Evolutionary conservation across 768 basidiomycete species (phyloP).

Genomic region (Termitomyces sp.): DNA sequence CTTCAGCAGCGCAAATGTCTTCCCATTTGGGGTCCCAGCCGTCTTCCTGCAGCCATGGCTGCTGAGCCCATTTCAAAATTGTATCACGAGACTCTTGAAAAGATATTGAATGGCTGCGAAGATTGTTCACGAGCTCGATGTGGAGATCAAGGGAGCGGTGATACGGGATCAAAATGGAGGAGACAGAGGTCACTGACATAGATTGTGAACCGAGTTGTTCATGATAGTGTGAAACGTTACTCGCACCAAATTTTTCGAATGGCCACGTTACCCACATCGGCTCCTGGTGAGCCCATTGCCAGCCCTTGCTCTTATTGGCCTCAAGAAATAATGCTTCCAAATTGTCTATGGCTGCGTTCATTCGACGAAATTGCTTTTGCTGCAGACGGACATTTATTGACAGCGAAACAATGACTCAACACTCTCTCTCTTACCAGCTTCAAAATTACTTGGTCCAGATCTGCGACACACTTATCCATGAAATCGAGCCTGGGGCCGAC

Average conservation of each 20-base stretch:
- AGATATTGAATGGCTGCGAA: conserved; percentile 64
- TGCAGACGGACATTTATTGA: conserved; percentile 24
- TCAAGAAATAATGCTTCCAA: conserved; percentile 66
- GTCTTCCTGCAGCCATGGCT: conserved; percentile 62
- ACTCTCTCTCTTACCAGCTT: conserved; percentile 58
- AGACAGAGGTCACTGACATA: conserved; percentile 49
- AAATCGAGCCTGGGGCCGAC: conserved; percentile 63
- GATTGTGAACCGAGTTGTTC: neutral
- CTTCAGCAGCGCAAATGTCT: conserved; percentile 73
- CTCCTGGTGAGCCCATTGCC: conserved; percentile 67
- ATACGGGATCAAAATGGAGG: conserved; percentile 60
- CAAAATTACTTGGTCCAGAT: conserved; percentile 53
- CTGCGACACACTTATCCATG: conserved; percentile 66
- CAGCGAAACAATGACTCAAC: neutral
- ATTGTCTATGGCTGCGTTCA: conserved; percentile 61
- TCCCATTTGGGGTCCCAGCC: conserved; percentile 78
- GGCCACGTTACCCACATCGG: conserved; percentile 85
- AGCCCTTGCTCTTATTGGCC: conserved; percentile 70
- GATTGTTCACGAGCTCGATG: conserved; percentile 49
- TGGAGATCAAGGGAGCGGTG: conserved; percentile 64
- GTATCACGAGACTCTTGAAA: conserved; percentile 69
- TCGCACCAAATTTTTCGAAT: conserved; percentile 71
- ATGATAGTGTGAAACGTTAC: neutral
- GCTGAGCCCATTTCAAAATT: conserved; percentile 67
- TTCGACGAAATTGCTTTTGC: conserved; percentile 70